Conservation (phyloP, 345 rosid genomes). For the Bruguiera sexangula region DNA sequence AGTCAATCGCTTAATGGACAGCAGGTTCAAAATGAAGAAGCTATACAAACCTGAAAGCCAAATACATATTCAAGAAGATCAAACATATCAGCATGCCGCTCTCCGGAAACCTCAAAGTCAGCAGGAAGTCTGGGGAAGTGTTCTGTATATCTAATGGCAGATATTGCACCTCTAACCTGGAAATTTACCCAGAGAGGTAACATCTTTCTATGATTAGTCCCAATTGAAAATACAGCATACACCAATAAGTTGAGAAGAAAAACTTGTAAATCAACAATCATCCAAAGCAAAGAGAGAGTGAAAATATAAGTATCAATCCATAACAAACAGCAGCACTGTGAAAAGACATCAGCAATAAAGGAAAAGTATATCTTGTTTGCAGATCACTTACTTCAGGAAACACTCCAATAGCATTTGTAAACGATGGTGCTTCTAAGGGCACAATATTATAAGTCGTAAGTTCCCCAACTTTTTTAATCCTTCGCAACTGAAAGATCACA, state of each 20-base stretch:
- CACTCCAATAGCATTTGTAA: slow-evolving; percentile 80
- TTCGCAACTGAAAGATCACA: slow-evolving; percentile 52
- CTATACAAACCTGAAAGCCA: slow-evolving; percentile 84
- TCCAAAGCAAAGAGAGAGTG: neutral
- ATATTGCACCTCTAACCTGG: slow-evolving; percentile 85
- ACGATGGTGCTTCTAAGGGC: slow-evolving; percentile 79
- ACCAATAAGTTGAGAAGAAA: neutral
- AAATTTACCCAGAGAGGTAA: slow-evolving; percentile 14
- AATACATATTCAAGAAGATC: slow-evolving; percentile 85
- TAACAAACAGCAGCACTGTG: neutral
- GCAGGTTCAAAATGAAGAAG: neutral
- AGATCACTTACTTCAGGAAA: slow-evolving; percentile 81
- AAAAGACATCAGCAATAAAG: neutral
- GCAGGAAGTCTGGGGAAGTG: slow-evolving; percentile 79
- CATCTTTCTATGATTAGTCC: neutral
- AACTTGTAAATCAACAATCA: neutral
- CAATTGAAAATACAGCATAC: neutral
- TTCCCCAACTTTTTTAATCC: slow-evolving; percentile 73
- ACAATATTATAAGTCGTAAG: slow-evolving; percentile 84
- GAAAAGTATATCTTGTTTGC: neutral
- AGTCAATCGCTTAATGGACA: neutral
- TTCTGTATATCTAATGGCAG: slow-evolving; percentile 75
- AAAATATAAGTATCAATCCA: neutral
- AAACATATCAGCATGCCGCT: slow-evolving; percentile 83
- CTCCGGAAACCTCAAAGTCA: slow-evolving; percentile 60